phyloP scores from a whole-genome alignment of 78 protist genomes.

The Salpingoeca rosetta region DNA sequence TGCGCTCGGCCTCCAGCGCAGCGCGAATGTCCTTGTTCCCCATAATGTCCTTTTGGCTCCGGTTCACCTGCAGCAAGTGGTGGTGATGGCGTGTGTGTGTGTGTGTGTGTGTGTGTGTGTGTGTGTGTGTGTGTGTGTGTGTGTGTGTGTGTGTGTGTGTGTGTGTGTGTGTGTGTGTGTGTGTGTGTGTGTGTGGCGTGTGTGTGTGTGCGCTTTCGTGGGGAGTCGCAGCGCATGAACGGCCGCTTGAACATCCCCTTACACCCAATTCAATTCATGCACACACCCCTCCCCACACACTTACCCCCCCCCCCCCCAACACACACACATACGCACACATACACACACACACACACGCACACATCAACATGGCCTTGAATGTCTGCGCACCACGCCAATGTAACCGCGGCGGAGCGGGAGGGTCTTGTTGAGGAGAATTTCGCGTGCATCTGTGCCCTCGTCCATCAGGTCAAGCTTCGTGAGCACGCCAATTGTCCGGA shows the following conservation, averaged over 20 bases:
- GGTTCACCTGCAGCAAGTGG: conserved; percentile 25
- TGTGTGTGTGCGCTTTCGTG: too few species aligned
- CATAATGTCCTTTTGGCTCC: conserved; percentile 71
- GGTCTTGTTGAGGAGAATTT: conserved; percentile 66
- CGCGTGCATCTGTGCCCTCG: conserved; percentile 83
- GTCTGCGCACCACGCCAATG: conserved; percentile 67
- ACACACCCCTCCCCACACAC: too few species aligned
- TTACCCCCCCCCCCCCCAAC: too few species aligned
- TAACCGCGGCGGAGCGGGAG: conserved; percentile 71
- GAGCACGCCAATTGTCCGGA: conserved; percentile 89
- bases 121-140: not conserved
- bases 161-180: not conserved
- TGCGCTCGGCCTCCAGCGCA: conserved; percentile 65
- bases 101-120: not conserved
- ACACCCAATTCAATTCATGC: too few species aligned
- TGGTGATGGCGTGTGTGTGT: too few species aligned
- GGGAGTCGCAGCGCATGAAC: too few species aligned
- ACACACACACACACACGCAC: not conserved
- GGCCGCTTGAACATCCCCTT: too few species aligned
- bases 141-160: not conserved
- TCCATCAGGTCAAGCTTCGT: conserved; percentile 96
- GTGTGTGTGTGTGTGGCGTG: too few species aligned
- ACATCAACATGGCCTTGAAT: too few species aligned
- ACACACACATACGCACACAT: not conserved
- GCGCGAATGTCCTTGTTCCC: conserved; percentile 55